Conservation (phyloP, 2,329 filamentous ascomycete species). For the Periconia digitata region DNA sequence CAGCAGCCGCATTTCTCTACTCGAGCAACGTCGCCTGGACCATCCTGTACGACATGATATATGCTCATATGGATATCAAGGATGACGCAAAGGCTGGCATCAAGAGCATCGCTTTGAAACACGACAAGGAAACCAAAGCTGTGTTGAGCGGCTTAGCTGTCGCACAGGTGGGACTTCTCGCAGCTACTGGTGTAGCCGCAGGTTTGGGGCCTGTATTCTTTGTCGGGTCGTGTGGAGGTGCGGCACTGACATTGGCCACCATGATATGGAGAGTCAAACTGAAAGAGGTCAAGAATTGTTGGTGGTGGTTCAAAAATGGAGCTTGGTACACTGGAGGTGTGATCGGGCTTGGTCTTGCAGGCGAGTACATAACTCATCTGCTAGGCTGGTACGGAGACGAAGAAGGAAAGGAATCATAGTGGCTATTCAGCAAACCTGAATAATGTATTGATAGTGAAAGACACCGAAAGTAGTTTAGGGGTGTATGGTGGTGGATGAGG, state of each 20-base stretch:
- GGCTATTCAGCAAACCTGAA: not conserved
- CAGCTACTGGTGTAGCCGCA: conserved; percentile 66
- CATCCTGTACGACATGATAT: conserved; percentile 88
- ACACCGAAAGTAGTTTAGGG: no score
- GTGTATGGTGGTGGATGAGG: no score
- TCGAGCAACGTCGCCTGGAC: conserved; percentile 83
- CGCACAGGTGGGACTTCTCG: conserved; percentile 69
- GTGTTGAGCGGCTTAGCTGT: conserved; percentile 71
- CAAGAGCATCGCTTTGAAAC: conserved; percentile 82
- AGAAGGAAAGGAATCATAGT: conserved; percentile 7
- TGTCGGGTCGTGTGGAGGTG: conserved; percentile 59
- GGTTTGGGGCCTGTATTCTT: conserved; percentile 63
- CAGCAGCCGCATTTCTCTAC: conserved; percentile 71
- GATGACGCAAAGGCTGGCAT: conserved; percentile 86
- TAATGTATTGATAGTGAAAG: not conserved
- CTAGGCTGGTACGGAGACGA: conserved; percentile 25
- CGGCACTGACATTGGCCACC: conserved; percentile 54
- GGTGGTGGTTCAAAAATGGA: conserved; percentile 67
- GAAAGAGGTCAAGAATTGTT: conserved; percentile 60
- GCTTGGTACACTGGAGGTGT: conserved; percentile 63
- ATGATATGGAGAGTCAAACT: conserved; percentile 63
- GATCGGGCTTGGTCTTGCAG: conserved; percentile 57
- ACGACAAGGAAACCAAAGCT: conserved; percentile 74
- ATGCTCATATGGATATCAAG: conserved; percentile 87
- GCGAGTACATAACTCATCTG: conserved; percentile 52